Base-by-base conservation (phyloP, 805 yeast species). In the Metschnikowia cerradonensis region DNA sequence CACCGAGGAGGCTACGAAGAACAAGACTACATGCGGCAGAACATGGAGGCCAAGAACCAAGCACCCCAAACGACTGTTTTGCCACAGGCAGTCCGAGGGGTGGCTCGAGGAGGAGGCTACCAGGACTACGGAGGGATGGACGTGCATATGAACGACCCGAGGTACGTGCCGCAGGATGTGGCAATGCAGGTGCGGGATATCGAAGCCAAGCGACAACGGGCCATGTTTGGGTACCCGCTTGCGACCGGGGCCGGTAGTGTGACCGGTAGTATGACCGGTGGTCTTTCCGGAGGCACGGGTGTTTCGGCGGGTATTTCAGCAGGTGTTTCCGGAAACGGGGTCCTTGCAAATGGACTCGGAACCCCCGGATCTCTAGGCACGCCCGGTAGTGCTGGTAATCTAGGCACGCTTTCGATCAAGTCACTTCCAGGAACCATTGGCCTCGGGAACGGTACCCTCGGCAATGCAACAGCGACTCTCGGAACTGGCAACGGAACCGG, bases 91-190 rank as follows among this genome's bases (percentile, higher is more conserved):
- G 17, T n/a, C 31, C 6, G 45, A 4, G 40, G 38, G 22, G 45
- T 22, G 19, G 40, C 14, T n/a, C 22, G 47, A 26, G 32, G 26
- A n/a, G 17, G n/a, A 15, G 26, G 22, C 37, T 35, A 23, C 47
- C 10, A 20, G 33, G 47, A 44, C 22, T 46, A 10, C 20, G 30
- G 11, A 6, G 41, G 36, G 13, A 53, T 35, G 40, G 58, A 51
- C 22, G 26, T 32, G 35, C 55, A 51, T 30, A 45, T 46, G 39
- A 37, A 42, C 31, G 60, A 56, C 26, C 60, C 58, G 4, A 50
- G 61, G 13, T 56, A 52, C 41, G 48, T 52, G 36, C 57, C 60
- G 26, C 58, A 45, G 31, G 60, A 57, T 30, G 20, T 52, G 14
- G 50, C 38, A 34, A 23, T 45, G 41, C 55, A 39, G 49, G 49